These are phyloP conservation scores for Trichoderma afroharzianum DNA, from an alignment of 2,329 filamentous ascomycete species.

Conservation along the genomic window DNA sequence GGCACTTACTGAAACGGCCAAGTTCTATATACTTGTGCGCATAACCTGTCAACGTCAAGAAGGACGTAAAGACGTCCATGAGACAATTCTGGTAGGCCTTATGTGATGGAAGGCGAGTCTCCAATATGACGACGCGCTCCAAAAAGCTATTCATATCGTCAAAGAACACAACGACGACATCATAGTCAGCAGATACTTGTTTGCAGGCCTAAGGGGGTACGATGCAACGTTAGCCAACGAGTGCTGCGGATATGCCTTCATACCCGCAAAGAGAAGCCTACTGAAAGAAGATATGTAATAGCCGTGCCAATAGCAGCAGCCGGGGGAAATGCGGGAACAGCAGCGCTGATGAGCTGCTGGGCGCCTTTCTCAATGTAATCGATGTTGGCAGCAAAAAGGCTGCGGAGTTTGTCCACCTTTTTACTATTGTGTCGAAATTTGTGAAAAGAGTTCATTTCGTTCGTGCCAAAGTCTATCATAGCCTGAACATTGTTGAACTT, in stretches of 20 bases:
- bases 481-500: slow-evolving; percentile 28
- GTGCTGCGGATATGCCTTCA: rapidly evolving
- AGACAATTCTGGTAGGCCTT: slow-evolving; percentile 33
- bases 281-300: slow-evolving; percentile 31
- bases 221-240: not conserved
- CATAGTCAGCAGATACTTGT: slow-evolving; percentile 35
- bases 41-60: slow-evolving; percentile 32
- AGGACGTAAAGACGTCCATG: slow-evolving; percentile 36
- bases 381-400: slow-evolving; percentile 28
- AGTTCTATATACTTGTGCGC: slow-evolving; percentile 34
- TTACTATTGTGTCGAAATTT: slow-evolving; percentile 33
- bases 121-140: slow-evolving; percentile 32
- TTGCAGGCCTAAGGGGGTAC: slow-evolving; percentile 23
- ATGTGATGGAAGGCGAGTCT: slow-evolving; percentile 29
- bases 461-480: slow-evolving; percentile 27
- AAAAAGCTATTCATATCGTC: slow-evolving; percentile 37
- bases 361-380: slow-evolving; percentile 30
- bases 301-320: slow-evolving; percentile 33
- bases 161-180: slow-evolving; percentile 38
- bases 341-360: slow-evolving; percentile 29
- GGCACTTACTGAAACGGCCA: slow-evolving; percentile 29
- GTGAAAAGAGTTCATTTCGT: slow-evolving; percentile 32
- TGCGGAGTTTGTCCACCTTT: slow-evolving; percentile 32
- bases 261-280: not conserved
- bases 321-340: slow-evolving; percentile 31